Evolutionary conservation across 192 early-diverging fungal genomes (phyloP).

Genomic region (Backusella psychrophila): DNA sequence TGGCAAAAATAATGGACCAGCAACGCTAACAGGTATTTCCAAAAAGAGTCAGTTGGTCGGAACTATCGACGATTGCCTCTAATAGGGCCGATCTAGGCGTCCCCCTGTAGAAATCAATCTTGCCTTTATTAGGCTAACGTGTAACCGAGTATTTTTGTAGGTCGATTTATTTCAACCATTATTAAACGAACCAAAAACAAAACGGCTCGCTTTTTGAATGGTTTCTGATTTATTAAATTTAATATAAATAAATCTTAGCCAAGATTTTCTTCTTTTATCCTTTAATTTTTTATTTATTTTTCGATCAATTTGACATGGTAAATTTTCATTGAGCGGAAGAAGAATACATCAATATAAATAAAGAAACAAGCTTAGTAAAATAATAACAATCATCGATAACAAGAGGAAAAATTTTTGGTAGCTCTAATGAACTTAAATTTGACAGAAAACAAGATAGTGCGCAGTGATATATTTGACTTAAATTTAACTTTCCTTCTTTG

Average conservation of each 20-base stretch:
- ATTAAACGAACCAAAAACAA: background rate
- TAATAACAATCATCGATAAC: background rate
- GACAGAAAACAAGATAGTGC: background rate
- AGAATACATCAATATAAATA: too few species aligned
- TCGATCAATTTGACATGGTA: background rate
- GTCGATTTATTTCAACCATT: background rate
- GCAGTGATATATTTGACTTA: background rate
- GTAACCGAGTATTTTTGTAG: background rate
- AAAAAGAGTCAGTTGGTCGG: background rate
- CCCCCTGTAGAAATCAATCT: background rate
- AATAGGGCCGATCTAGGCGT: background rate
- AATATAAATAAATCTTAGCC: background rate
- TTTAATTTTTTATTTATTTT: background rate
- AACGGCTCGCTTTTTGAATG: background rate
- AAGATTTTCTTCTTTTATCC: background rate
- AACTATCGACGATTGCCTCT: background rate
- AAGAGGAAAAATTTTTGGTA: background rate
- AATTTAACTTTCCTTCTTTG: background rate
- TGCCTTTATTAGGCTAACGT: background rate
- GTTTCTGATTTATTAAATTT: background rate
- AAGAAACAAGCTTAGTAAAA: background rate
- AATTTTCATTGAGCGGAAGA: background rate
- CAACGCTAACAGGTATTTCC: background rate
- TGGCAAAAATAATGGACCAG: background rate
- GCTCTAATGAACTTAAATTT: background rate